Conservation (phyloP, 1,284 basidiomycete species). For the Boletus sp. region DNA sequence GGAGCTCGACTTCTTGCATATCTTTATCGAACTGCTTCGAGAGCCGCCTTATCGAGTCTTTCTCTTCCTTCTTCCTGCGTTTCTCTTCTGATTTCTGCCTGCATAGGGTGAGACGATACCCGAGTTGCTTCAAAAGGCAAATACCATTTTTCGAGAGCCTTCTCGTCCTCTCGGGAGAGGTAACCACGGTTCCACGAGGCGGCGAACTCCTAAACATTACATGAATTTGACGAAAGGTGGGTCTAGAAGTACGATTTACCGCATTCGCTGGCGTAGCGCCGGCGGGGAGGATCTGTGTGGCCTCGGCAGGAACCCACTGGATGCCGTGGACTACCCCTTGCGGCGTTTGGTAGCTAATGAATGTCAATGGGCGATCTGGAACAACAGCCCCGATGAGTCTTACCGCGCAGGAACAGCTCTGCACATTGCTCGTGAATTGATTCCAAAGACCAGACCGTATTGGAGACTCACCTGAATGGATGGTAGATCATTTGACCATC, state of each 20-base stretch:
- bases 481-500: conserved; percentile 65
- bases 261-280: conserved; percentile 58
- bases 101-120: conserved; percentile 8
- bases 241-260: conserved; percentile 36
- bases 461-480: conserved; percentile 59
- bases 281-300: conserved; percentile 55
- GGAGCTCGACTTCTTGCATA: conserved; percentile 51
- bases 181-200: conserved; percentile 52
- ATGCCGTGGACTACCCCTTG: conserved; percentile 66
- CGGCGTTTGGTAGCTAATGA: conserved; percentile 63
- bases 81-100: conserved; percentile 62
- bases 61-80: conserved; percentile 56
- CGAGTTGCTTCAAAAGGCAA: conserved; percentile 11
- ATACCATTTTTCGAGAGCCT: conserved; percentile 50
- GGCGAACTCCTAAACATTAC: conserved; percentile 49
- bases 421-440: conserved; percentile 21
- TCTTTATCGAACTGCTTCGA: conserved; percentile 47
- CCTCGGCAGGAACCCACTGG: conserved; percentile 73
- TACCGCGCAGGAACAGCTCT: conserved; percentile 71
- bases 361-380: conserved; percentile 19
- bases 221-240: conserved; percentile 2
- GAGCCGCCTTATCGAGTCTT: conserved; percentile 48
- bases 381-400: conserved; percentile 13
- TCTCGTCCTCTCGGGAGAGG: conserved; percentile 43
- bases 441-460: not conserved